Evolutionary conservation across 2,329 filamentous ascomycete genomes (phyloP), one percentile per base, ranked within the genome.

Genomic region (Herpotrichia juniperi): DNA sequence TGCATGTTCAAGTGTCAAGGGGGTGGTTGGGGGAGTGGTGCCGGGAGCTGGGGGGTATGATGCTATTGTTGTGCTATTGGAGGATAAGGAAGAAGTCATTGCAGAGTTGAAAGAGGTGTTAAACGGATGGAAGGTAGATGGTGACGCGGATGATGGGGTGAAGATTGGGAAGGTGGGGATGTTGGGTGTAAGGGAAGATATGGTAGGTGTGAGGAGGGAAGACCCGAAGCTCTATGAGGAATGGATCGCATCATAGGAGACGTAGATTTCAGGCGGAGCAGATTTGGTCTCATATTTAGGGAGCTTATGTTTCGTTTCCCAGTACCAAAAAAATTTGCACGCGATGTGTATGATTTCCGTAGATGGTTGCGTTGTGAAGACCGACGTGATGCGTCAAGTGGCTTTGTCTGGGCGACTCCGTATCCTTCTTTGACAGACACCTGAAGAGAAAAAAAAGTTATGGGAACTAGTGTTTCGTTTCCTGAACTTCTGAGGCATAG

Each of bases 41-140:
- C 94, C 94, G 0, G 94, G 94, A 0, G 94, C 94, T 0, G 94
- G 94, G 9, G 94, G 94, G 0, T 97, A 90, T 67, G 94, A 99
- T 78, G 94, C 94, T 1, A 82, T 96, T 49, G 89, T 88, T 1
- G 73, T 99, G 54, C 74, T 99, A 53, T 84, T 96, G 58, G 82
- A 83, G 64, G 90, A 97, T 63, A 86, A 89, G 47, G 80, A 79
- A 30, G 82, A 81, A 43, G 90, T 90, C 1, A 76, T 88, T 49
- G 68, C 69, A 19, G 76, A 78, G 11, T 74, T 97, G 19, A 80
- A 83, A 56, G 74, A 76, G 37, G 86, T 91, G 37, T 73, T 96
- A 52, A 77, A 76, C 17, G 75, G 77, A 22, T 97, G 91, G 87
- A 86, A 81, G 61, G 68, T 69, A 22, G 72, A 47, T 11, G 40